Evolutionary conservation across 2,329 filamentous ascomycete species (phyloP).

Genomic region (Tolypocladium amazonense): DNA sequence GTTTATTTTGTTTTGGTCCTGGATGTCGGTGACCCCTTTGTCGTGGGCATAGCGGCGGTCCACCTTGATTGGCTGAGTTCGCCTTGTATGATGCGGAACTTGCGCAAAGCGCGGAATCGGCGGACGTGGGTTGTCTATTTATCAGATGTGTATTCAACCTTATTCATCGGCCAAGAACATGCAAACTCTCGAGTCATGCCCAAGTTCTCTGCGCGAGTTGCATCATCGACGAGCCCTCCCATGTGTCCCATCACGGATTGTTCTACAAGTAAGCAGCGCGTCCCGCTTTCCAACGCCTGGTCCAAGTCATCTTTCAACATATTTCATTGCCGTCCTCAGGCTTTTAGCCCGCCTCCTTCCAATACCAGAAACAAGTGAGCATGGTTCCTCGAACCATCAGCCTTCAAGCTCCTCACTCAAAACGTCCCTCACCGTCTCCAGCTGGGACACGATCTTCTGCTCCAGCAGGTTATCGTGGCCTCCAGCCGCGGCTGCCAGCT

Average conservation of each 20-base stretch:
- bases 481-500: conserved; percentile 20
- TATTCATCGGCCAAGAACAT: not conserved
- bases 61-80: not conserved
- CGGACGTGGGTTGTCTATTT: not conserved
- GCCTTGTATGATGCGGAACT: conserved; percentile 1
- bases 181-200: not conserved
- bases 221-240: not conserved
- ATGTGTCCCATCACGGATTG: not conserved
- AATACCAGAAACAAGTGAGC: not conserved
- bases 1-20: not conserved
- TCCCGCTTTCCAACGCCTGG: conserved; percentile 8
- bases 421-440: conserved; percentile 49
- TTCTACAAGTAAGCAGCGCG: not conserved
- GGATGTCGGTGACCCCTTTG: not conserved
- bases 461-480: conserved; percentile 57
- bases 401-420: conserved; percentile 40
- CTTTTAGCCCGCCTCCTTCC: not conserved
- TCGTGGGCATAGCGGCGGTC: not conserved
- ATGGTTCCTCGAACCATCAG: not conserved
- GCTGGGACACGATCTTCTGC: conserved; percentile 60
- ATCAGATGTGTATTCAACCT: not conserved
- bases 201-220: not conserved
- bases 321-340: conserved; percentile 1
- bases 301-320: conserved; percentile 2
- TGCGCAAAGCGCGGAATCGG: not conserved